Conservation (phyloP, 2,329 filamentous ascomycete species). For the Aureobasidium leucospermi region DNA sequence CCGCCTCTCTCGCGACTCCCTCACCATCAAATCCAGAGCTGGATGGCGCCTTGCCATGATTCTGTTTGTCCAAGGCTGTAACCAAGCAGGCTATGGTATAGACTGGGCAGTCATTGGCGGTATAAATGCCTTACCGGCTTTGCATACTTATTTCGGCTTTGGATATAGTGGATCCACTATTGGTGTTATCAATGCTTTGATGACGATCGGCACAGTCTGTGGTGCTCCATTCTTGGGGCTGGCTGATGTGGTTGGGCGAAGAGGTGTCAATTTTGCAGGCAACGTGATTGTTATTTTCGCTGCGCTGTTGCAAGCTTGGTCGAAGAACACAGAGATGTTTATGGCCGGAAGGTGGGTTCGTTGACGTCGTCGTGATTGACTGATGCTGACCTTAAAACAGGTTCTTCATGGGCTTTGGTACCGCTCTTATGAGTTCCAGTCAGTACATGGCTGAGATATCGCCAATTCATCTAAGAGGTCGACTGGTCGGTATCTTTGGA, state of each 20-base stretch:
- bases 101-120: slow-evolving; percentile 45
- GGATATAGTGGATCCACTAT: slow-evolving; percentile 33
- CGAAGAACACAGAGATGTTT: slow-evolving; percentile 27
- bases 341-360: slow-evolving; percentile 26
- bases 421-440: slow-evolving; percentile 31
- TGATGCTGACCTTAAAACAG: slow-evolving; percentile 11
- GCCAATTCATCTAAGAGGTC: slow-evolving; percentile 30
- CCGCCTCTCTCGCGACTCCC: slow-evolving; percentile 34
- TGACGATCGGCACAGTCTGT: slow-evolving; percentile 41
- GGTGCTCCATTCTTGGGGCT: slow-evolving; percentile 45
- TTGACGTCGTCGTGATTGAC: too few relatives aligned
- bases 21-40: slow-evolving; percentile 35
- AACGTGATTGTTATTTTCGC: slow-evolving; percentile 40
- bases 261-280: slow-evolving; percentile 42
- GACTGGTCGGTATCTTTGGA: slow-evolving; percentile 42
- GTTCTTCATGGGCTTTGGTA: slow-evolving; percentile 33
- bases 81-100: slow-evolving; percentile 42
- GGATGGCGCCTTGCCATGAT: slow-evolving; percentile 36
- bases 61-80: slow-evolving; percentile 42
- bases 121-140: slow-evolving; percentile 37
- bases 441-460: slow-evolving; percentile 34
- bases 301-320: slow-evolving; percentile 32
- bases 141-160: slow-evolving; percentile 41
- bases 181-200: slow-evolving; percentile 41
- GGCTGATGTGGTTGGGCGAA: slow-evolving; percentile 46